Evolutionary conservation across 73 alveolate species (phyloP), one percentile per base, ranked within the genome.

Genomic region (Loxodes magnus): DNA sequence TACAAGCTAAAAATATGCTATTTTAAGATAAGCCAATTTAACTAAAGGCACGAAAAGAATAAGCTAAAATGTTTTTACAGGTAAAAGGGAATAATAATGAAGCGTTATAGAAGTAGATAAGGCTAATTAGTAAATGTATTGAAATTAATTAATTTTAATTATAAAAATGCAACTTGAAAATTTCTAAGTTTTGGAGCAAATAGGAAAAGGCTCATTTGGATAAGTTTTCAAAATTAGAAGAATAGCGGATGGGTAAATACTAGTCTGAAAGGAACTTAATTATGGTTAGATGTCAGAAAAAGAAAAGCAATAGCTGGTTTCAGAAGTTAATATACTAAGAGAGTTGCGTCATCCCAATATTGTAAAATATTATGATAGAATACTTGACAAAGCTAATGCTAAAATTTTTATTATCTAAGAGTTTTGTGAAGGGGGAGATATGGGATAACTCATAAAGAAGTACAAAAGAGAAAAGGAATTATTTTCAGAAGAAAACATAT

Each of bases 381-480:
- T 91, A 15, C 60, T 91, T 24, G 98, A 91, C 46, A 88, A 87
- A 54, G 51, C 65, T 54, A 82, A 67, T 35, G 57, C 90, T 9
- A 84, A 84, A 56, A 72, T 87, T 6, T 85, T 50, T 36, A 87
- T 87, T 15, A 82, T 92, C 63, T 84, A 88, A 96, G 97, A 92
- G 68, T 82, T 75, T 65, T 88, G 99, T 44, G 96, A 77, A 43
- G 94, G 92, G 23, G 99, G 99, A 3, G 99, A 92, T 63, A 50
- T 88, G 56, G 87, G 81, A 14, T 64, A 71, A 41, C 64, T 92
- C 42, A 65, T 92, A 30, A 75, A 84, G 54, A 59, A 74, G 33
- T 68, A 79, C 30, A 73, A 80, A 66, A 62, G 66, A 36, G 62
- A 62, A 16, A 69, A 77, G 19, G 92, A 88, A 49, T 44, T 35